Evolutionary conservation across 2,329 filamentous ascomycete genomes (phyloP), one percentile per base, ranked within the genome.

Genomic region (Polytolypa hystricis): DNA sequence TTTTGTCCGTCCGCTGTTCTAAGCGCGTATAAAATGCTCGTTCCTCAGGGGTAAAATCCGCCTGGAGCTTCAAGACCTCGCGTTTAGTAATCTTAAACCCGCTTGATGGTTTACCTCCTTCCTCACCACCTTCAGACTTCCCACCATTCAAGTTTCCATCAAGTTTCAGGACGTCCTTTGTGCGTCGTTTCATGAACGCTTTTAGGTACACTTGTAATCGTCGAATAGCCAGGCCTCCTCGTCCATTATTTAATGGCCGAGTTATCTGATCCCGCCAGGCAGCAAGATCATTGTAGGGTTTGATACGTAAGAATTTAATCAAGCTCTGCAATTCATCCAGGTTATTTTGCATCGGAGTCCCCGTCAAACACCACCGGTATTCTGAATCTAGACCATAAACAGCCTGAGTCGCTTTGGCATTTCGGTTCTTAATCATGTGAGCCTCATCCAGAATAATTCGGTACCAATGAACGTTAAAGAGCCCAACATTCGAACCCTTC

Each of bases 121-220:
- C 67, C 33, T 72, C 66, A 4, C 61, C 60, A 0, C 58, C 58
- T 39, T 57, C 59, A 23, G 56, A 59, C 17, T 81, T 78, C 25
- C 83, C 83, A 17, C 82, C 79, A 42, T 83, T 82, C 12, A 93
- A 65, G 1, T 84, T 84, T 8, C 84, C 84, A 8, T 84, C 84
- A 48, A 85, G 73, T 61, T 91, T 94, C 42, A 98, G 65, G n/a
- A 98, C 84, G 15, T 94, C 86, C 61, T 98, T 98, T 6, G 87
- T 96, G 28, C 91, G 78, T n/a, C 91, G 79, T 66, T 96, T 94
- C 91, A 98, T 98, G 64, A 94, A 94, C 38, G 86, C 89, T 37
- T 83, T 81, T 3, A 98, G 66, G 42, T 93, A 77, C 39, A 81
- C 77, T 47, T 94, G 86, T 20, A 98, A 67, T 30, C 91, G 76